Percentiles rank a stretch among this genome's conserved stretches.
Evolutionary conservation across 345 rosid genomes (phyloP).

Genomic region (Erodium maritimum): DNA sequence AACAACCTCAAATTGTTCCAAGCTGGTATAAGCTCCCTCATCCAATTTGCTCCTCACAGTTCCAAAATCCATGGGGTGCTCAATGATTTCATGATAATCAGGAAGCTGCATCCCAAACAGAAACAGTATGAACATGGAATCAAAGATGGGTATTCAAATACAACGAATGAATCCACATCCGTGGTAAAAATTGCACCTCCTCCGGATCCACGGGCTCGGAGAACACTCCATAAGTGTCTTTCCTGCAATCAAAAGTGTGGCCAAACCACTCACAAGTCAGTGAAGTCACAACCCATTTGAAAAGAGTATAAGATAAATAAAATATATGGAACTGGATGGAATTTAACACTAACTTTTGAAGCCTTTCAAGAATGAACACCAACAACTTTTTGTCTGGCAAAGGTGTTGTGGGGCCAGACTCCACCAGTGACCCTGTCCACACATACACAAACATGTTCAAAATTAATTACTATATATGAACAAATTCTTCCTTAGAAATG

Average conservation of each 20-base stretch:
- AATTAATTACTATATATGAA: conserved; percentile 6
- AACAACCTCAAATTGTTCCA: conserved; percentile 87
- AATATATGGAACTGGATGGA: no score
- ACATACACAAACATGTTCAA: conserved; percentile 13
- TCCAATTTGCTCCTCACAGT: conserved; percentile 68
- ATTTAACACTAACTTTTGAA: conserved; percentile 65
- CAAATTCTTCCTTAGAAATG: neutral
- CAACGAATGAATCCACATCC: neutral
- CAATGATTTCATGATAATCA: conserved; percentile 75
- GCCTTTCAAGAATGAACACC: conserved; percentile 95
- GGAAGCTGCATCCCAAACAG: conserved; percentile 56
- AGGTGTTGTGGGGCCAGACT: conserved; percentile 88
- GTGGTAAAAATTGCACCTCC: conserved; percentile 8
- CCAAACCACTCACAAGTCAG: conserved; percentile 2
- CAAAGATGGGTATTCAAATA: neutral
- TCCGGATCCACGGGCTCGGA: conserved; percentile 87
- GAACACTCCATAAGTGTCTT: conserved; percentile 90
- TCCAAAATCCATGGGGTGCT: conserved; percentile 80
- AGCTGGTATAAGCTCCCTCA: conserved; percentile 42
- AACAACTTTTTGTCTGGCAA: conserved; percentile 98
- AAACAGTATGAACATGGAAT: neutral
- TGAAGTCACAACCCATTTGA: neutral
- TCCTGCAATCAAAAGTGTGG: conserved; percentile 30
- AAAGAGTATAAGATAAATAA: neutral
- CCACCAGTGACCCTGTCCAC: conserved; percentile 73